Percentiles rank a stretch among this genome's conserved stretches.
phyloP scores from a whole-genome alignment of 2,329 filamentous ascomycete genomes.

The Fusarium subglutinans region DNA sequence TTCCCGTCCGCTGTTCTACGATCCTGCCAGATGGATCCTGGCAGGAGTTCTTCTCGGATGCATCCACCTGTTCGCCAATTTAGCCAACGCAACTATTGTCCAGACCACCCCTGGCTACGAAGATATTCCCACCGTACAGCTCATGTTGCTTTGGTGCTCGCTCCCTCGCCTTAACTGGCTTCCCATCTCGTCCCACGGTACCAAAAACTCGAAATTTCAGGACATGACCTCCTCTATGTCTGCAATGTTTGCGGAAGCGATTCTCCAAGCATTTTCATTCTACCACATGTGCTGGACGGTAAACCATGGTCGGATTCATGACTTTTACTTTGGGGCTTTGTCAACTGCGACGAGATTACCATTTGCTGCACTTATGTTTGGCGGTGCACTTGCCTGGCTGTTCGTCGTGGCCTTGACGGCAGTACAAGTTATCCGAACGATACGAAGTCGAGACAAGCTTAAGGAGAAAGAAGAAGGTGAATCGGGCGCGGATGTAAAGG shows the following conservation, averaged over 20 bases:
- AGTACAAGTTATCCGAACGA: not conserved
- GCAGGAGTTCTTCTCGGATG: not conserved
- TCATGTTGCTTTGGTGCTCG: slow-evolving; percentile 13
- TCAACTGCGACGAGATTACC: not conserved
- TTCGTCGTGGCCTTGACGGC: not conserved
- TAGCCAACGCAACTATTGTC: not conserved
- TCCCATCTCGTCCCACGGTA: not conserved
- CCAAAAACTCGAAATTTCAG: not conserved
- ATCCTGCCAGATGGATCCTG: not conserved
- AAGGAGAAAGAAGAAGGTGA: no score
- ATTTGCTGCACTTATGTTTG: slow-evolving; percentile 8
- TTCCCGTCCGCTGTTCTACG: no score
- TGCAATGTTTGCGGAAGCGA: not conserved
- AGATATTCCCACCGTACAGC: not conserved
- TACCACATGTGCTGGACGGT: slow-evolving; percentile 4
- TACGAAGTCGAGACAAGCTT: not conserved
- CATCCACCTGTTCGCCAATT: not conserved
- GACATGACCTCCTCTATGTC: not conserved
- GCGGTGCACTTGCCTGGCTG: slow-evolving; percentile 15
- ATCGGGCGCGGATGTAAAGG: fast-evolving
- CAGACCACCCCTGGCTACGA: slow-evolving; percentile 1
- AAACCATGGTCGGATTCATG: not conserved
- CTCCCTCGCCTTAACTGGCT: slow-evolving; percentile 18
- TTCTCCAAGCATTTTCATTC: not conserved
- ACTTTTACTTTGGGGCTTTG: not conserved